Evolutionary conservation across 352 stramenopile genomes (phyloP).

Genomic region (Phytopythium montanum): DNA sequence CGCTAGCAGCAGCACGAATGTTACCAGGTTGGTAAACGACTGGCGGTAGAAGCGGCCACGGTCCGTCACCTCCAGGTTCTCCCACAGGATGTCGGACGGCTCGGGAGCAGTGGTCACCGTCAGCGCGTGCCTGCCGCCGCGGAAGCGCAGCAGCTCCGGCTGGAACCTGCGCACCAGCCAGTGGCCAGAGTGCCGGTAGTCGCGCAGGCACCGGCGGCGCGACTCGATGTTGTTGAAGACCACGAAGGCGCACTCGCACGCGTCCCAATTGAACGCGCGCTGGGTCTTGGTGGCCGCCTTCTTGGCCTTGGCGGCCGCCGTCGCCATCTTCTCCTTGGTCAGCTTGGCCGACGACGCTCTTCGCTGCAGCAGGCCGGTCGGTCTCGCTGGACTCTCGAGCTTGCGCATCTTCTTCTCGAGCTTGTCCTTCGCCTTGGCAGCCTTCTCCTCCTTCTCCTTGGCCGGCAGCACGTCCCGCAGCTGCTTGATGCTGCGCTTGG

Average conservation of each 20-base stretch:
- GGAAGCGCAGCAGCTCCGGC: constrained; percentile 57
- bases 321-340: constrained; percentile 10
- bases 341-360: constrained; percentile 14
- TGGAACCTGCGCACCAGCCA: constrained; percentile 47
- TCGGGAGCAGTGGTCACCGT: constrained; percentile 56
- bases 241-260: constrained; percentile 80
- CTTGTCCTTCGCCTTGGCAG: constrained; percentile 3
- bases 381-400: neutral
- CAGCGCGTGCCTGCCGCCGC: constrained; percentile 38
- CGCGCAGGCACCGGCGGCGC: constrained; percentile 57
- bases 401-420: neutral
- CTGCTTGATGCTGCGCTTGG: constrained; percentile 58
- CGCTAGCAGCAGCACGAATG: constrained; percentile 61
- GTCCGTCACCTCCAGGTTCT: constrained; percentile 75
- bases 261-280: constrained; percentile 50
- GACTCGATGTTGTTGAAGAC: constrained; percentile 89
- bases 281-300: constrained; percentile 22
- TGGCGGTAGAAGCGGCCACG: constrained; percentile 54
- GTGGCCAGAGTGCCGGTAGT: constrained; percentile 60
- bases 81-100: constrained; percentile 86
- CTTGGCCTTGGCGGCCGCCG: constrained; percentile 14
- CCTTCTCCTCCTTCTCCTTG: constrained; percentile 9
- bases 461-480: constrained; percentile 12
- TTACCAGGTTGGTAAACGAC: constrained; percentile 70
- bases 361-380: neutral